Conservation (phyloP, 805 yeast genomes). For the Isabelozyma pseudorhagii region DNA sequence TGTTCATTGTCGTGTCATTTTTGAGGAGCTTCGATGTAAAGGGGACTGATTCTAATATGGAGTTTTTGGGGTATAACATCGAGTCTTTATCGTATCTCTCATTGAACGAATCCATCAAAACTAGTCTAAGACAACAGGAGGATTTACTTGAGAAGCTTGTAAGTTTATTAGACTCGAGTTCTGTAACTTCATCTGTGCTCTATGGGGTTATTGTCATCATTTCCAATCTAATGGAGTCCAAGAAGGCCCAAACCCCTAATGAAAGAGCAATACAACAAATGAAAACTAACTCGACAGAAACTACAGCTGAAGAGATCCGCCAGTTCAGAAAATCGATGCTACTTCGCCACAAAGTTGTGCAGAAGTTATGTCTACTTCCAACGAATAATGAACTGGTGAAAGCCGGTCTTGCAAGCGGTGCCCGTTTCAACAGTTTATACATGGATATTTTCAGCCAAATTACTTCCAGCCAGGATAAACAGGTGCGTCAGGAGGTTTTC, state of each 20-base stretch:
- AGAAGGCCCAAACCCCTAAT: slow-evolving; percentile 20
- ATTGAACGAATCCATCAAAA: slow-evolving; percentile 29
- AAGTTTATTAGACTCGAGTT: slow-evolving; percentile 3
- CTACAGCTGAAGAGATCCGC: slow-evolving; percentile 22
- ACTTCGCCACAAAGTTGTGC: slow-evolving; percentile 18
- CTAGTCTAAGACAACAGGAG: slow-evolving; percentile 33
- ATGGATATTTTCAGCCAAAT: slow-evolving; percentile 35
- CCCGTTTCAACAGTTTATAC: slow-evolving; percentile 15
- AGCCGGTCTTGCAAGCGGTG: neutral
- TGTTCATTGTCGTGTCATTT: neutral
- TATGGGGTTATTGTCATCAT: slow-evolving; percentile 44
- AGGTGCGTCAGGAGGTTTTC: slow-evolving; percentile 33
- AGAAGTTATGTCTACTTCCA: neutral
- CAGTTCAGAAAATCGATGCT: slow-evolving; percentile 28
- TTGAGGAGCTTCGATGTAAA: neutral
- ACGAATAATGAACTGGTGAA: neutral
- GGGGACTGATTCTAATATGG: too few relatives aligned
- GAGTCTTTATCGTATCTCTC: slow-evolving; percentile 54
- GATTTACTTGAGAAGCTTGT: slow-evolving; percentile 20
- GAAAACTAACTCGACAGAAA: slow-evolving; percentile 21
- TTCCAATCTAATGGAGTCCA: slow-evolving; percentile 34
- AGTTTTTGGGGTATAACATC: slow-evolving; percentile 16
- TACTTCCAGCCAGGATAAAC: slow-evolving; percentile 20
- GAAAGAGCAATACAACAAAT: slow-evolving; percentile 33
- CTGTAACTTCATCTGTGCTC: slow-evolving; percentile 13